Evolutionary conservation across 192 early-diverging fungal genomes (phyloP).

Genomic region (Dissophora ornata): DNA sequence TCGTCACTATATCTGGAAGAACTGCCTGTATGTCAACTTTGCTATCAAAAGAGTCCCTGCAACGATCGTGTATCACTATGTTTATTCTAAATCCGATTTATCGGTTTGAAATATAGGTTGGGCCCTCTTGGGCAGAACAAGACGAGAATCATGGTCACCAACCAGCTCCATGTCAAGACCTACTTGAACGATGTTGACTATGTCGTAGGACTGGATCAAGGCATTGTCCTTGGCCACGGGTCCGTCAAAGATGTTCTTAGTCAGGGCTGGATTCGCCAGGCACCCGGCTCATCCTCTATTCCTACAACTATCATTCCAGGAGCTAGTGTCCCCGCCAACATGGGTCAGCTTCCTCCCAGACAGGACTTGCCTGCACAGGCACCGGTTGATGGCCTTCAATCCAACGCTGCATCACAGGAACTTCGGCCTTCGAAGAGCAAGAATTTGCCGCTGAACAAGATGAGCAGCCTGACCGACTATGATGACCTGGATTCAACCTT

Average conservation of each 20-base stretch:
- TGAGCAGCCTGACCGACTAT: slow-evolving; percentile 46
- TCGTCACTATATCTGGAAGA: slow-evolving; percentile 47
- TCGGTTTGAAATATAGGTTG: not conserved
- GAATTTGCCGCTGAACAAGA: slow-evolving; percentile 44
- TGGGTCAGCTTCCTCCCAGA: slow-evolving; percentile 28
- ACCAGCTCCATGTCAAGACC: slow-evolving; percentile 52
- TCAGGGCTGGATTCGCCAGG: slow-evolving; percentile 52
- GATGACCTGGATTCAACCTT: slow-evolving; percentile 52
- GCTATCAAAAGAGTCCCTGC: too few species aligned
- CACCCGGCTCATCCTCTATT: slow-evolving; percentile 35
- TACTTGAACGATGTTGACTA: slow-evolving; percentile 48
- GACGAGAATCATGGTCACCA: slow-evolving; percentile 39
- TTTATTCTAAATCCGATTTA: not conserved
- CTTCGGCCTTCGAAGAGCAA: slow-evolving; percentile 36
- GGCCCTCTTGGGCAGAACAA: slow-evolving; percentile 41
- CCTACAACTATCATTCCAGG: slow-evolving; percentile 49
- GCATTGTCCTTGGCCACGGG: slow-evolving; percentile 37
- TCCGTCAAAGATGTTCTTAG: slow-evolving; percentile 42
- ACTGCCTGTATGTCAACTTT: slow-evolving; percentile 32
- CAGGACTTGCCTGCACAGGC: slow-evolving; percentile 8
- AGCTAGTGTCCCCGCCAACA: slow-evolving; percentile 43
- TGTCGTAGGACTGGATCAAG: slow-evolving; percentile 51
- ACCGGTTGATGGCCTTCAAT: not conserved
- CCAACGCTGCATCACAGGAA: slow-evolving; percentile 17
- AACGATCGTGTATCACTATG: too few species aligned